phyloP scores from a whole-genome alignment of 768 basidiomycete genomes.

The Kwoniella mangroviensis region DNA sequence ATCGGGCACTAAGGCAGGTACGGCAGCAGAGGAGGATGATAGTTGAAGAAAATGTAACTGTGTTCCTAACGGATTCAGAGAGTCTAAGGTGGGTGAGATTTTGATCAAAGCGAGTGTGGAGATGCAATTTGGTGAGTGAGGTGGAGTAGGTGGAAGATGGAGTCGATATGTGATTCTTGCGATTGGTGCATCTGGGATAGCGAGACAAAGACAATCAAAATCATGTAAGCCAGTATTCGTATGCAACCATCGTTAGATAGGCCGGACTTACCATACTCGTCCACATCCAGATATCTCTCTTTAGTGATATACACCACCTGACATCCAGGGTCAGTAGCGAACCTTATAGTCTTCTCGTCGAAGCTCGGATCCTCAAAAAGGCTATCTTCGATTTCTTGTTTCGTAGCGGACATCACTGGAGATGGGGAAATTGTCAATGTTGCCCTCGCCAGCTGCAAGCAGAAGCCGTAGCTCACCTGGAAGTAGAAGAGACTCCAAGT shows the following conservation, averaged over 20 bases:
- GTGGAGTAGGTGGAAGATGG: constrained; percentile 65
- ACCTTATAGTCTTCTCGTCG: constrained; percentile 50
- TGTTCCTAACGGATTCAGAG: constrained; percentile 73
- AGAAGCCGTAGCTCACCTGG: constrained; percentile 38
- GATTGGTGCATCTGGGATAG: constrained; percentile 23
- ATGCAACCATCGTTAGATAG: too few relatives aligned
- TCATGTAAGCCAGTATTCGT: too few relatives aligned
- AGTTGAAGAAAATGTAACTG: constrained; percentile 93
- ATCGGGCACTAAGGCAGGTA: constrained; percentile 30
- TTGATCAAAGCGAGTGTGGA: constrained; percentile 95
- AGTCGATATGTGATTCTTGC: constrained; percentile 51
- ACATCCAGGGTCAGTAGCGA: constrained; percentile 49
- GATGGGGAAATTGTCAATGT: not conserved
- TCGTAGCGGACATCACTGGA: constrained; percentile 52
- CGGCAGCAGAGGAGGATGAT: constrained; percentile 57
- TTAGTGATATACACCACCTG: constrained; percentile 56
- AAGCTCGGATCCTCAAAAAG: constrained; percentile 51
- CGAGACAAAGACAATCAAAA: not conserved
- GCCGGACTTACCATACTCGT: constrained; percentile 37
- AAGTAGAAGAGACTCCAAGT: constrained; percentile 46
- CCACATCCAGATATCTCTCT: constrained; percentile 35
- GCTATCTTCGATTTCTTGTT: constrained; percentile 45
- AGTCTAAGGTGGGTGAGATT: constrained; percentile 79
- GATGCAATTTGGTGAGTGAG: constrained; percentile 76
- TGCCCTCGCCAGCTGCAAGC: not conserved